A percentile compares a stretch with the other conserved stretches of the same genome.
Conservation (phyloP, 2,329 filamentous ascomycete species). For the Pseudocercospora crystallina region DNA sequence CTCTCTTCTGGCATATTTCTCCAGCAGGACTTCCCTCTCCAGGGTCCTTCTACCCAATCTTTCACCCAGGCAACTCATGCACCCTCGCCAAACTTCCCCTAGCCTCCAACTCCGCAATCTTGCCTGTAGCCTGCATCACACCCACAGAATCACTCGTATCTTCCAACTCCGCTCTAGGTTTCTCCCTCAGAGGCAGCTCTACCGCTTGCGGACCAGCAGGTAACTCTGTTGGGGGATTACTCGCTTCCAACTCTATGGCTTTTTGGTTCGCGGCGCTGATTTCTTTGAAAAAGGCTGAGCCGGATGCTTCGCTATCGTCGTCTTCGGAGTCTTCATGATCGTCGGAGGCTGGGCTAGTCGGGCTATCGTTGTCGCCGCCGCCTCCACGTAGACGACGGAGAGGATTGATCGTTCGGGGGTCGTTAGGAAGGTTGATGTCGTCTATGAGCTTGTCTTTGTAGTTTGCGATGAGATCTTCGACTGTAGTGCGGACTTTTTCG, state of each 20-base stretch:
- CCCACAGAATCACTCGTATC: no score
- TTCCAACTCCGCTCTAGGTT: neutral
- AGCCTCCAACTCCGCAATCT: no score
- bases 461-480: conserved; percentile 20
- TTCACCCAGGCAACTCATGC: no score
- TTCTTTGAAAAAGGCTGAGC: neutral
- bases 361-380: neutral
- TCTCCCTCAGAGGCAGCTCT: neutral
- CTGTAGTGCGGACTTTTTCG: conserved; percentile 16
- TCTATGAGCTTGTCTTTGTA: conserved; percentile 27
- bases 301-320: neutral
- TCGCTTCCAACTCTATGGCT: conserved; percentile 4
- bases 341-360: neutral
- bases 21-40: no score
- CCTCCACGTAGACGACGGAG: neutral
- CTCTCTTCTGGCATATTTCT: no score
- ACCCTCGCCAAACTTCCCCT: no score
- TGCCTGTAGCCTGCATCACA: no score
- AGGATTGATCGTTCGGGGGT: neutral
- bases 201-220: neutral
- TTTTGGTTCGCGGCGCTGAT: neutral
- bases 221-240: neutral
- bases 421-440: conserved; percentile 18
- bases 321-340: neutral
- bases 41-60: no score